phyloP scores from a whole-genome alignment of 176 grass and related monocot genomes.

The Ananas comosus region DNA sequence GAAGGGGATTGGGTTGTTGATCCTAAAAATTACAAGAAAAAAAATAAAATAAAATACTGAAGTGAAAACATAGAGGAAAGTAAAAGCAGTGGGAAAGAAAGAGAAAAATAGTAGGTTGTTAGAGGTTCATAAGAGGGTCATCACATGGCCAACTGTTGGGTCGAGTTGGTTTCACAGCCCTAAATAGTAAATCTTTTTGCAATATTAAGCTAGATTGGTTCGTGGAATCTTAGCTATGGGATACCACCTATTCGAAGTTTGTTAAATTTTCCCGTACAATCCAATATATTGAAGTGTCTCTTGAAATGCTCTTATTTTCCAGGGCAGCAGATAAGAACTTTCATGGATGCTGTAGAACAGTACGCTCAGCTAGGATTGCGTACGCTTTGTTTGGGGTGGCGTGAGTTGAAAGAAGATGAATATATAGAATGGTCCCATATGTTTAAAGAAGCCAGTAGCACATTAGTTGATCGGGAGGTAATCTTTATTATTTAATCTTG shows the following conservation, averaged over 20 bases:
- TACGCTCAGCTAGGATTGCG: conserved; percentile 85
- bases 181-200: too few species aligned
- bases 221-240: too few species aligned
- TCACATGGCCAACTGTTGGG: too few species aligned
- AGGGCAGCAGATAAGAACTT: conserved; percentile 54
- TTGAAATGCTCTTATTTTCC: conserved; percentile 14
- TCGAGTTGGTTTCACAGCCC: neutral
- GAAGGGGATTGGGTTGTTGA: too few species aligned
- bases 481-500: neutral
- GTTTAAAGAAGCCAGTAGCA: conserved; percentile 71
- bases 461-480: conserved; percentile 80
- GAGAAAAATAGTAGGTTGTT: too few species aligned
- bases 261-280: neutral
- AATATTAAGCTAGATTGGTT: too few species aligned
- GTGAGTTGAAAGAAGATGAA: conserved; percentile 69
- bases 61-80: too few species aligned
- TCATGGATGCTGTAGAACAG: conserved; percentile 71
- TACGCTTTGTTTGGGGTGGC: conserved; percentile 76
- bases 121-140: too few species aligned
- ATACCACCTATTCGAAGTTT: neutral
- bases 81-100: too few species aligned
- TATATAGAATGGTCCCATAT: conserved; percentile 64
- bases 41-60: too few species aligned
- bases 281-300: conserved; percentile 2
- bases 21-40: too few species aligned